Base-by-base conservation (phyloP, 352 stramenopile species). In the Phytophthora ramorum region DNA sequence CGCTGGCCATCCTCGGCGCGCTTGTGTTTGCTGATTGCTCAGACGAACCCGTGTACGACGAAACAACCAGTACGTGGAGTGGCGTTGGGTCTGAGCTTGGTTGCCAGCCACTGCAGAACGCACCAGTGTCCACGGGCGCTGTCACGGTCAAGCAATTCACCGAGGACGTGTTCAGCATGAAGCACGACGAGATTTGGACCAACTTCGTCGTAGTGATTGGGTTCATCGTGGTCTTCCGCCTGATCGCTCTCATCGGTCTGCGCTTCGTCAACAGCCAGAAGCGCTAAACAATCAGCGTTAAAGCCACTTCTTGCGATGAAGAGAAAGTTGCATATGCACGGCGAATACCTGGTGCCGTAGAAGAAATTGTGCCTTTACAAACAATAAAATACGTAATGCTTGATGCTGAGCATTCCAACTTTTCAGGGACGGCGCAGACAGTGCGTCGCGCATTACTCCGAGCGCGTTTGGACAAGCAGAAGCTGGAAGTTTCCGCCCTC, bases 221-320 rank as follows among this genome's bases (percentile, higher is more conserved):
- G 7, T 81, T 64, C 47, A 85, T 87, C 16, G 58, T 66, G n/a
- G 19, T 68, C 17, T 80, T 83, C 47, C 78, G 78, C 1, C 6
- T 87, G 0, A 47, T 90, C 5, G 81, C 63, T 2, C 59, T 87
- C 5, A 40, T 89, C 10, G 69, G 64, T 12, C 52, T 87, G 59
- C 73, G 75, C 24, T 87, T 81, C 17, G 56, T 90, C 0, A 87
- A 86, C 59, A 71, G 66, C 60, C 78, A 87, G 55, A 80, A 78
- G 50, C 48, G 71, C 20, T 82, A 80, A 73, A 4, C 35, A 7
- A 17, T 13, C 32, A 26, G 2, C 37, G 30, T 2, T 17, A 22
- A 22, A 22, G 24, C 32, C n/a, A n/a, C 26, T 34, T 34, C 28
- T 34, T 34, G 28, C 7, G 28, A 30, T 30, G 26, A 3, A 24